These are phyloP conservation scores for Phytopythium sindhum DNA, from an alignment of 352 stramenopile species.

Conservation along the genomic window DNA sequence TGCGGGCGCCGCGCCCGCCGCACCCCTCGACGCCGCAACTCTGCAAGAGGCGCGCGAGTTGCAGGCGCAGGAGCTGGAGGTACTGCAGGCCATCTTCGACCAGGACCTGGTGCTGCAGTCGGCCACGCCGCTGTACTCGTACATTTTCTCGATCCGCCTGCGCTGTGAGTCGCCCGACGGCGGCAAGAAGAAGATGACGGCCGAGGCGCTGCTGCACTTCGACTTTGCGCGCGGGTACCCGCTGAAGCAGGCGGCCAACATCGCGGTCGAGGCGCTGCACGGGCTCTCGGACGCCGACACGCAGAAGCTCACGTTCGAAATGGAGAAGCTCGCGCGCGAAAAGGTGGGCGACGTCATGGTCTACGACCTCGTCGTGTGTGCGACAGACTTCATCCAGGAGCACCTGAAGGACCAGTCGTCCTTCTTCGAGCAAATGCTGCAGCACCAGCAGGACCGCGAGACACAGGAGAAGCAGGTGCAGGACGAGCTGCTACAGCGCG, in stretches of 20 bases:
- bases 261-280: slow-evolving; percentile 65
- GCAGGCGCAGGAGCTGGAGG: slow-evolving; percentile 78
- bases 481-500: slow-evolving; percentile 41
- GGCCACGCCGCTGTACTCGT: slow-evolving; percentile 72
- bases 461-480: slow-evolving; percentile 59
- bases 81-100: slow-evolving; percentile 82
- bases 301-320: slow-evolving; percentile 42
- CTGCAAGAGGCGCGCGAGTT: slow-evolving; percentile 53
- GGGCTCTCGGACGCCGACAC: slow-evolving; percentile 71
- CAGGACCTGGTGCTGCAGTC: slow-evolving; percentile 62
- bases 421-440: slow-evolving; percentile 88
- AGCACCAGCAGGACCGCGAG: slow-evolving; percentile 67
- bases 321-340: slow-evolving; percentile 56
- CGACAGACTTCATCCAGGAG: slow-evolving; percentile 79
- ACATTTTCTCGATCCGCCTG: slow-evolving; percentile 84
- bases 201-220: slow-evolving; percentile 73
- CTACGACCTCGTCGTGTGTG: slow-evolving; percentile 81
- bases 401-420: slow-evolving; percentile 81
- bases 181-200: slow-evolving; percentile 24
- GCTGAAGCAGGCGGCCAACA: slow-evolving; percentile 55
- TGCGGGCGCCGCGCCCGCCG: not conserved
- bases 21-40: slow-evolving; percentile 35
- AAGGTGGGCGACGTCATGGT: slow-evolving; percentile 75
- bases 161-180: slow-evolving; percentile 44
- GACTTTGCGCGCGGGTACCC: slow-evolving; percentile 69